A percentile compares a stretch with the other conserved stretches of the same genome.
These are phyloP conservation scores for Galeopsis tetrahit DNA, from an alignment of 257 asterid species.

Conservation along the genomic window DNA sequence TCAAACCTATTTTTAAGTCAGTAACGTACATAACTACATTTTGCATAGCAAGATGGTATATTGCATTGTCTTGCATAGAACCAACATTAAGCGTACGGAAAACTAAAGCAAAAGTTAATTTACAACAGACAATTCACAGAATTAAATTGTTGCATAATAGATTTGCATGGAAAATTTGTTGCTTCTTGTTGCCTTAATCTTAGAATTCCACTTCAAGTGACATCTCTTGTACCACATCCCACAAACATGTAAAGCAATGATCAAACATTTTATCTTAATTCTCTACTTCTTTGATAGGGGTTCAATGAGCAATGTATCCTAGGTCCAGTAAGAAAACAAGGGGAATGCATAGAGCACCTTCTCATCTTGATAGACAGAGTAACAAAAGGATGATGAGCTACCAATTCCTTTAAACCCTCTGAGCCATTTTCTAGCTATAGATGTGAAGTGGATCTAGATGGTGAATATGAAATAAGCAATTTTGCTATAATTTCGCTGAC, in stretches of 20 bases:
- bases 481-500: not conserved
- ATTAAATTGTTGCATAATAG: not conserved
- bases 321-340: not conserved
- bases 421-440: not conserved
- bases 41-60: not conserved
- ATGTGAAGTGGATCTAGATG: constrained; percentile 2
- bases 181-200: not conserved
- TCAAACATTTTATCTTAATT: no score
- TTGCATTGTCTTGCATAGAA: not conserved
- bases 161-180: not conserved
- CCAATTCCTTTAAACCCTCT: not conserved
- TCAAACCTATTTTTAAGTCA: constrained; percentile 11
- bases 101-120: not conserved
- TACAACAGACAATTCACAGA: not conserved
- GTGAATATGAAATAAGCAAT: constrained; percentile 3
- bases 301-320: not conserved
- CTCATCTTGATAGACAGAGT: not conserved
- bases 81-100: not conserved
- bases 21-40: not conserved
- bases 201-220: not conserved
- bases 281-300: constrained; percentile 3
- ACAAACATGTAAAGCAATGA: not conserved
- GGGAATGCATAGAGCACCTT: not conserved
- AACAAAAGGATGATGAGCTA: not conserved
- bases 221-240: not conserved